Evolutionary conservation across 345 rosid species (phyloP), one percentile per base, ranked within the genome.

Genomic region (Garcia nutans): DNA sequence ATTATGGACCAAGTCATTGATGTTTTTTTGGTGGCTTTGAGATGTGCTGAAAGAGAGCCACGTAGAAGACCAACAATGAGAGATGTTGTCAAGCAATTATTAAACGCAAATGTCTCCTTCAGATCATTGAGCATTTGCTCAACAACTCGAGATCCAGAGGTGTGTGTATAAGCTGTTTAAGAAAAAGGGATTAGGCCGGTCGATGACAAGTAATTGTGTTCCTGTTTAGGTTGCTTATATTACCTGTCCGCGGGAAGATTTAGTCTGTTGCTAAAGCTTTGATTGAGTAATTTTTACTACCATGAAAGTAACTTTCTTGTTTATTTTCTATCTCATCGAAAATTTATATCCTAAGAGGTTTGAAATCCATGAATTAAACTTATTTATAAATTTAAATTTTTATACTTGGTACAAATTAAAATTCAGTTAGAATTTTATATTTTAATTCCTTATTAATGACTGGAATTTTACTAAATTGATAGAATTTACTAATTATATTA

Each of bases 21-120:
- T 65, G 85, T 88, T 78, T 59, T 88, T 56, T 71, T 76, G 73
- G 62, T 88, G 63, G 93, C 93, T 60, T 57, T 91, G 81, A 83
- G 85, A 74, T 94, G 97, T 61, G 87, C 89, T 10, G 88, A 91
- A 59, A 75, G 73, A 42, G 92, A 88, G 26, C 92, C 94, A 3
- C 68, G 73, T 58, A 83, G 28, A 67, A 86, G 98, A 76, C 96
- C 93, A 1, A 78, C 85, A 37, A 94, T 86, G 96, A 88, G 88
- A 82, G 87, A 89, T 49, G 98, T 83, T 20, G 94, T 90, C 45
- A 90, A 80, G 78, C 84, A 76, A 72, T 76, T 93, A 72, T 17
- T 76, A 9, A 77, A 82, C 37, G 76, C 85, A 44, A 74, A 63
- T 23, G 56, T 26, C 73, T 22, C n/a, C 16, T 1, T 3, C 33